phyloP scores from a whole-genome alignment of 768 basidiomycete genomes.

The Leucocoprinus leucothites region DNA sequence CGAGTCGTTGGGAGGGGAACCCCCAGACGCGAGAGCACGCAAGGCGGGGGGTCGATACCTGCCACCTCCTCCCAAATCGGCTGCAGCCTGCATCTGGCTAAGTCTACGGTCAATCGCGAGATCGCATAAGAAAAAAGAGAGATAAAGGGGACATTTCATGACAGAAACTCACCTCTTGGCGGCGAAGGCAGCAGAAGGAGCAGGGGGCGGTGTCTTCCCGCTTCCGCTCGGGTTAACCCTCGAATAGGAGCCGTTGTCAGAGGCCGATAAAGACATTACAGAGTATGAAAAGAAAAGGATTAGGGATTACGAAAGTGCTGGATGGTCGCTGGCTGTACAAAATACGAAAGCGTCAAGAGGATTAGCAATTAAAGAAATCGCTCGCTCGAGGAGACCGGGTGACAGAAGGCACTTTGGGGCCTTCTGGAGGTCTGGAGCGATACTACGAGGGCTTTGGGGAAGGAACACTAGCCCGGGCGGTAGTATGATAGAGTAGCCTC shows the following conservation, averaged over 20 bases:
- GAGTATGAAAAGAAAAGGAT: conserved; percentile 62
- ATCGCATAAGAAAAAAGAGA: conserved; percentile 12
- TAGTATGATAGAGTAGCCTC: conserved; percentile 43
- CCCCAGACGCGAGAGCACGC: conserved; percentile 64
- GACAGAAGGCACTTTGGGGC: background rate
- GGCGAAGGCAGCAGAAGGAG: conserved; percentile 77
- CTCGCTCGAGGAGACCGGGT: conserved; percentile 26
- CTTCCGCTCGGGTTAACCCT: conserved; percentile 58
- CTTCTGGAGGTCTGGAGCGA: conserved; percentile 10
- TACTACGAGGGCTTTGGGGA: conserved; percentile 35
- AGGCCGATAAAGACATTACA: conserved; percentile 92
- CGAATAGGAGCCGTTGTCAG: conserved; percentile 79
- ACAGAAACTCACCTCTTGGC: conserved; percentile 58
- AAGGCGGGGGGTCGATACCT: conserved; percentile 84
- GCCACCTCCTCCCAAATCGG: conserved; percentile 37
- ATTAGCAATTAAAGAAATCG: conserved; percentile 29
- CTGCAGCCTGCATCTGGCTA: conserved; percentile 79
- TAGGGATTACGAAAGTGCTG: conserved; percentile 68
- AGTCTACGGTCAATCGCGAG: conserved; percentile 47
- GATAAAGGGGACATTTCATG: conserved; percentile 16
- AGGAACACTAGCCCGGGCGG: conserved; percentile 33
- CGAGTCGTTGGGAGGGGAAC: conserved; percentile 71
- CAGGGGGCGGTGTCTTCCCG: conserved; percentile 88
- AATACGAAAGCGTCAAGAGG: conserved; percentile 22
- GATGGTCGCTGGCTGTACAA: conserved; percentile 24